These are phyloP conservation scores for Microdochium nivale DNA, from an alignment of 2,329 filamentous ascomycete species.

Conservation along the genomic window DNA sequence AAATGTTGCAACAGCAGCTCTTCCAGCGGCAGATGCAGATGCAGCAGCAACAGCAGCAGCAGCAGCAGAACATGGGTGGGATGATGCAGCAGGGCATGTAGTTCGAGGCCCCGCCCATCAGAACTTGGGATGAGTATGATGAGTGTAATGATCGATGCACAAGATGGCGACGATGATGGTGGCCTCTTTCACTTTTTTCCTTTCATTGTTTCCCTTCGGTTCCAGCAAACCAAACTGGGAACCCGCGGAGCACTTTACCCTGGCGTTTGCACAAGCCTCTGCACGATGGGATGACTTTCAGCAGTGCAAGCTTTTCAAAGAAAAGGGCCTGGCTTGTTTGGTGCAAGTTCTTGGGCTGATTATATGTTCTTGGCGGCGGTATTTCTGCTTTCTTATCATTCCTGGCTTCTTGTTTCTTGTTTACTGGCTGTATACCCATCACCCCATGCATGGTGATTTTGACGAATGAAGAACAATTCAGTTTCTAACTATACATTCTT, in stretches of 20 bases:
- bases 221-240: too few species aligned
- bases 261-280: too few species aligned
- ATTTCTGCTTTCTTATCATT: neutral
- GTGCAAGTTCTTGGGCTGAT: too few species aligned
- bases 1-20: conserved; percentile 18
- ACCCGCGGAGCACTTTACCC: too few species aligned
- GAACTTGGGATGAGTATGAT: neutral
- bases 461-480: neutral
- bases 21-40: conserved; percentile 9
- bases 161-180: neutral
- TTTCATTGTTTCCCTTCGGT: neutral
- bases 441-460: neutral
- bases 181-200: neutral
- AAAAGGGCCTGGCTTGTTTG: too few species aligned
- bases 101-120: conserved; percentile 1
- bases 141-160: neutral
- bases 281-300: too few species aligned
- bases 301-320: too few species aligned
- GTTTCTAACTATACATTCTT: too few species aligned
- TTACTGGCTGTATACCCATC: neutral
- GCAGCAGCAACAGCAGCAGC: conserved; percentile 21
- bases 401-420: neutral
- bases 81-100: conserved; percentile 43
- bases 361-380: neutral
- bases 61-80: conserved; percentile 29